phyloP scores from a whole-genome alignment of 352 stramenopile species.

The Globisporangium alternatum region DNA sequence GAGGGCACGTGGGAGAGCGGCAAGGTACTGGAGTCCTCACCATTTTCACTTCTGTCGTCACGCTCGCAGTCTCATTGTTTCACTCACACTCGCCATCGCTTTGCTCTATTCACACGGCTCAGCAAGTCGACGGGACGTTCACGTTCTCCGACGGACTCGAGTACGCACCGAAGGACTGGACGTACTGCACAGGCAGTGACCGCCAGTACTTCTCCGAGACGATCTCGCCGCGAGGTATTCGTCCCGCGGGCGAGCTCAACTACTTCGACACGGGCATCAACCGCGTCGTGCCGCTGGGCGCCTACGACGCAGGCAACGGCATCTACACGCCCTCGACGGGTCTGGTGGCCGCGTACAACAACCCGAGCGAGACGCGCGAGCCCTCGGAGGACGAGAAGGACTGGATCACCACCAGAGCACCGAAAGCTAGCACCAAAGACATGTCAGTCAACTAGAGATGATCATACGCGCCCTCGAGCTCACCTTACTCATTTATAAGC shows the following conservation, averaged over 20 bases:
- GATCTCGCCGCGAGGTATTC: conserved; percentile 48
- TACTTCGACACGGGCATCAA: conserved; percentile 72
- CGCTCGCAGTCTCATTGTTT: no score
- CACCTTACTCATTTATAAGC: neutral
- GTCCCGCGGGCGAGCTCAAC: conserved; percentile 53
- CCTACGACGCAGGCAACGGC: conserved; percentile 73
- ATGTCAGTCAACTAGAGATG: conserved; percentile 50
- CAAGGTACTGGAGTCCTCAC: conserved; percentile 31
- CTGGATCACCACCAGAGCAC: conserved; percentile 58
- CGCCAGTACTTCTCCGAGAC: conserved; percentile 73
- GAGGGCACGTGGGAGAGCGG: conserved; percentile 67
- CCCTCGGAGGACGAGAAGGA: conserved; percentile 47
- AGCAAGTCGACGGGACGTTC: conserved; percentile 77
- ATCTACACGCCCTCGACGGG: conserved; percentile 66
- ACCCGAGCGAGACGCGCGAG: conserved; percentile 50
- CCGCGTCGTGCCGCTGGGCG: conserved; percentile 61
- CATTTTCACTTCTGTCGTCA: neutral
- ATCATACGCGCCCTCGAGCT: neutral
- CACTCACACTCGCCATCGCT: neutral
- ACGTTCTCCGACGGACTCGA: conserved; percentile 75
- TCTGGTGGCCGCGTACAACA: conserved; percentile 47
- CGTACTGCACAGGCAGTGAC: conserved; percentile 59
- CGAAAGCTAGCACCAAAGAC: conserved; percentile 72
- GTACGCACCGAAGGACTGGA: conserved; percentile 58
- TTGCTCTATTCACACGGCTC: neutral